Percentiles rank a stretch among this genome's conserved stretches.
Evolutionary conservation across 768 basidiomycete genomes (phyloP).

Genomic region (Hypholoma sublateritium): DNA sequence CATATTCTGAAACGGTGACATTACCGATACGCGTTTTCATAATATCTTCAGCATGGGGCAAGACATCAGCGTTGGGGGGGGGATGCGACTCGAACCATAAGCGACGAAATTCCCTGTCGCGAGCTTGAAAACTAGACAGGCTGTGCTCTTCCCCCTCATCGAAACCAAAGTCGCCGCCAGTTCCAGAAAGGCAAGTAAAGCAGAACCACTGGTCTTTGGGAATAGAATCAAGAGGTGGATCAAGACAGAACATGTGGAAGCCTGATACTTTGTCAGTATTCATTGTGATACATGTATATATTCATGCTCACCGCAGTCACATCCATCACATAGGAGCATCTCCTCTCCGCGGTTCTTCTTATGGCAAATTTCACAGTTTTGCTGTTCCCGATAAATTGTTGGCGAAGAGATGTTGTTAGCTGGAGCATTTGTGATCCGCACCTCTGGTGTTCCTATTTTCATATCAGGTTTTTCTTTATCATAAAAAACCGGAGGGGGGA

Average conservation of each 20-base stretch:
- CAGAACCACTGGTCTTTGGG: constrained; percentile 98
- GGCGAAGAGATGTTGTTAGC: constrained; percentile 24
- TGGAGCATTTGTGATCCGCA: constrained; percentile 35
- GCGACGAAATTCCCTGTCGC: constrained; percentile 85
- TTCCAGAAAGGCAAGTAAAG: constrained; percentile 84
- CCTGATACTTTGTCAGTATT: constrained; percentile 44
- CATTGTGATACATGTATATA: background rate
- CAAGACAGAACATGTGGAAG: constrained; percentile 96
- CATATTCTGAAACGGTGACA: constrained; percentile 77
- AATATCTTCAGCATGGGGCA: constrained; percentile 47
- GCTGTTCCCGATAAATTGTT: constrained; percentile 42
- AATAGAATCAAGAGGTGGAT: constrained; percentile 81
- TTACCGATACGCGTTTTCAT: constrained; percentile 51
- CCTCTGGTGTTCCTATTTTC: constrained; percentile 52
- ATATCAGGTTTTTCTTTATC: constrained; percentile 42
- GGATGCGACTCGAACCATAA: constrained; percentile 87
- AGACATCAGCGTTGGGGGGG: constrained; percentile 38
- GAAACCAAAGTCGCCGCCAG: constrained; percentile 96
- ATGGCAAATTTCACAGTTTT: constrained; percentile 92
- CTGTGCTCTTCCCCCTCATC: constrained; percentile 97
- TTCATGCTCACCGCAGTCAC: constrained; percentile 41
- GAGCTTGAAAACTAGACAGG: constrained; percentile 86
- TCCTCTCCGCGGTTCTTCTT: constrained; percentile 85
- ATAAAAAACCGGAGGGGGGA: constrained; percentile 47
- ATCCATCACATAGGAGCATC: constrained; percentile 73